These are phyloP conservation scores for Pseudocercospora crystallina DNA, from an alignment of 2,329 filamentous ascomycete species.

Conservation along the genomic window DNA sequence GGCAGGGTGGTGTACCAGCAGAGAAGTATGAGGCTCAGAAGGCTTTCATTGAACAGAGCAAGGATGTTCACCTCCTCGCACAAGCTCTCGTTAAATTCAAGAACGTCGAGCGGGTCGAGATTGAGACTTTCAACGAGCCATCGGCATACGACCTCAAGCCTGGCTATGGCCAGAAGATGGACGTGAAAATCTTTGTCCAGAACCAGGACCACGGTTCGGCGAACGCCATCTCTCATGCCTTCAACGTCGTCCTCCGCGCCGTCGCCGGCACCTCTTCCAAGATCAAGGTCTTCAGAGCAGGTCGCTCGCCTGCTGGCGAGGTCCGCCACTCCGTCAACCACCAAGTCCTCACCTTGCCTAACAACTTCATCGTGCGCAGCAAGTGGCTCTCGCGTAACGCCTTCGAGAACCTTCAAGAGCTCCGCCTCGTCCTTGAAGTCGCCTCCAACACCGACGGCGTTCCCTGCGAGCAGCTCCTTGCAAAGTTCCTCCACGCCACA, in stretches of 20 bases:
- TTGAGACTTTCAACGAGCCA: background rate
- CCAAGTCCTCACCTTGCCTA: background rate
- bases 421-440: slow-evolving; percentile 12
- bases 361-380: background rate
- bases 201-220: background rate
- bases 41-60: background rate
- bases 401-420: background rate
- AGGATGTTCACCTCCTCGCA: background rate
- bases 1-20: background rate
- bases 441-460: background rate
- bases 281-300: background rate
- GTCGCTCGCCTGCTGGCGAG: background rate
- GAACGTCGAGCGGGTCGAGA: background rate
- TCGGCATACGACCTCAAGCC: no score
- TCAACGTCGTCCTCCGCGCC: slow-evolving; percentile 2
- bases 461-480: slow-evolving; percentile 3
- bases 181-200: background rate
- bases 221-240: background rate
- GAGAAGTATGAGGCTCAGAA: background rate
- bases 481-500: background rate
- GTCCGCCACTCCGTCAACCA: slow-evolving; percentile 4
- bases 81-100: background rate
- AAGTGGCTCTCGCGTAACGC: background rate
- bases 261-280: background rate
- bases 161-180: background rate